Evolutionary conservation across 805 yeast species (phyloP).

Genomic region (Metschnikowia henanensis): DNA sequence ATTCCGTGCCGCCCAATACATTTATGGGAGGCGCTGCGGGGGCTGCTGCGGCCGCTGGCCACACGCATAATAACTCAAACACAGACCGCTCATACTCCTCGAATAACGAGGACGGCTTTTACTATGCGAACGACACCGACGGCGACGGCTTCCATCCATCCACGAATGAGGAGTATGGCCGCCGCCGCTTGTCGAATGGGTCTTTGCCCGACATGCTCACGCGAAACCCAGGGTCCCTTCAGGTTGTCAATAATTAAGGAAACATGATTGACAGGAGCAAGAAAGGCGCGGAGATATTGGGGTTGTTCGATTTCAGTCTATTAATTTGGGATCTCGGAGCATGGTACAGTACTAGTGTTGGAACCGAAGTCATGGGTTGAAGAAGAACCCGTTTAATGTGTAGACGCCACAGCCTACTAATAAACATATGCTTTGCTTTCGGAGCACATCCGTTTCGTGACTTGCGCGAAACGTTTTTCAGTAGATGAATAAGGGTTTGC

Average conservation of each 20-base stretch:
- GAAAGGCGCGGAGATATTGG: too few species aligned
- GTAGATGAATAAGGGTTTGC: too few species aligned
- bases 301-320: too few species aligned
- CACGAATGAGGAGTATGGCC: slow-evolving; percentile 35
- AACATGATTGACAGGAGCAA: background rate
- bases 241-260: slow-evolving; percentile 44
- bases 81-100: slow-evolving; percentile 18
- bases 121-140: slow-evolving; percentile 1
- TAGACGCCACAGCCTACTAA: too few species aligned
- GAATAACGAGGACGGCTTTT: slow-evolving; percentile 15
- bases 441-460: too few species aligned
- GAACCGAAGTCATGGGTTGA: too few species aligned
- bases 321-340: too few species aligned
- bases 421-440: too few species aligned
- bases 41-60: slow-evolving; percentile 19
- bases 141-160: slow-evolving; percentile 6
- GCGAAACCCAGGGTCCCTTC: slow-evolving; percentile 46
- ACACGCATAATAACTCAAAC: slow-evolving; percentile 18
- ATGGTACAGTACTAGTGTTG: too few species aligned
- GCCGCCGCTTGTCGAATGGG: slow-evolving; percentile 53
- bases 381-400: too few species aligned
- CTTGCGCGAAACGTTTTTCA: too few species aligned
- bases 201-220: slow-evolving; percentile 52
- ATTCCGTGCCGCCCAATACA: slow-evolving; percentile 24
- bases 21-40: slow-evolving; percentile 21